These are phyloP conservation scores for Incumbomyces delicatus DNA, from an alignment of 2,329 filamentous ascomycete genomes.

Conservation along the genomic window DNA sequence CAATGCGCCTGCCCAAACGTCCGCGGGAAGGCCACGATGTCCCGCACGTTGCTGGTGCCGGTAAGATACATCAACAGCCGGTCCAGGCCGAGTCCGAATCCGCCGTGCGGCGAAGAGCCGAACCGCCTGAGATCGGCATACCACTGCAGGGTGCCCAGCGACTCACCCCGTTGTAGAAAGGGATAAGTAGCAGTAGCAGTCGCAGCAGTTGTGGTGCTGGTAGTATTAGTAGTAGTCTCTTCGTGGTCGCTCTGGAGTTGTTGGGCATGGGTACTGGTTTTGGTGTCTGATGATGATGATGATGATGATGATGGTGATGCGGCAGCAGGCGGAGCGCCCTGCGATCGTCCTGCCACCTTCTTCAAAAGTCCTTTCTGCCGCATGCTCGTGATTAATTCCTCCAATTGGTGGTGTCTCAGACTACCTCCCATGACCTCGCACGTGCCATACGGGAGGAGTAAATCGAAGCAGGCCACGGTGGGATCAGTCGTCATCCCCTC, in stretches of 20 bases:
- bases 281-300: neutral
- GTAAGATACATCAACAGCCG: constrained; percentile 73
- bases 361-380: constrained; percentile 42
- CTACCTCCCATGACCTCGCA: constrained; percentile 84
- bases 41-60: constrained; percentile 71
- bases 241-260: neutral
- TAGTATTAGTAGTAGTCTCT: constrained; percentile 1
- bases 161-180: constrained; percentile 29
- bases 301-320: too few species aligned
- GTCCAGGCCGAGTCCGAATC: constrained; percentile 86
- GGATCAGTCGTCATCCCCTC: neutral
- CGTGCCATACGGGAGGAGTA: constrained; percentile 66
- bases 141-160: constrained; percentile 58
- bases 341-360: too few species aligned
- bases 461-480: constrained; percentile 83
- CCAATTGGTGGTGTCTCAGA: constrained; percentile 71
- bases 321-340: too few species aligned
- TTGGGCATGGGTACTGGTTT: too few species aligned
- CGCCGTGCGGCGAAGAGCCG: constrained; percentile 85
- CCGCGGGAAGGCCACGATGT: constrained; percentile 77
- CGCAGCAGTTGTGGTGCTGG: constrained; percentile 9
- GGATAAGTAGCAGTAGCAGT: constrained; percentile 24
- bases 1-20: neutral
- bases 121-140: constrained; percentile 81
- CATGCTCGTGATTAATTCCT: constrained; percentile 62